phyloP scores from a whole-genome alignment of 345 rosid species.

The Laguncularia racemosa region DNA sequence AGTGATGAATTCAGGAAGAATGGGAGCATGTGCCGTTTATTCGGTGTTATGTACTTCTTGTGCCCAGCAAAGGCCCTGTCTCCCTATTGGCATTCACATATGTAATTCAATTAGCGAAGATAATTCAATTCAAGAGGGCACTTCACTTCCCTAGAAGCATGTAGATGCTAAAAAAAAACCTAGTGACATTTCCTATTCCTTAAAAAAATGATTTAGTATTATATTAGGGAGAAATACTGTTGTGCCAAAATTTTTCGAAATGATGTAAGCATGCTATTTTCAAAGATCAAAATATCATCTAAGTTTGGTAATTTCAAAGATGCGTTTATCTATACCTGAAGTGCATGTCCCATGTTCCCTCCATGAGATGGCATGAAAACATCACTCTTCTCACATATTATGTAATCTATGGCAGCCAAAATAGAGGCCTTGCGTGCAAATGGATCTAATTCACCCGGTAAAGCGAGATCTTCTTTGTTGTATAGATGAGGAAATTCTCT shows the following conservation, averaged over 20 bases:
- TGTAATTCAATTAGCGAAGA: background rate
- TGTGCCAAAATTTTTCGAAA: too few species aligned
- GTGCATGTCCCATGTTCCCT: conserved; percentile 94
- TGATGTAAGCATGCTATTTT: too few species aligned
- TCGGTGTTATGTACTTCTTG: conserved; percentile 83
- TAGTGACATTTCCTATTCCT: too few species aligned
- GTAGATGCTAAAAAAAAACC: background rate
- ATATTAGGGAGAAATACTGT: too few species aligned
- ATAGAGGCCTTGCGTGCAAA: conserved; percentile 65
- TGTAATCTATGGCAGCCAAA: conserved; percentile 86
- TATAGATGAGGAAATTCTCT: conserved; percentile 63
- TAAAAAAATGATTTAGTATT: too few species aligned
- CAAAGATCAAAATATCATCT: background rate
- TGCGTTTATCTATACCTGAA: conserved; percentile 45
- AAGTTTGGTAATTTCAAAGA: background rate
- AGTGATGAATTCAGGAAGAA: conserved; percentile 61
- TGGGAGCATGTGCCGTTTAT: conserved; percentile 88
- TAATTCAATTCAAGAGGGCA: background rate
- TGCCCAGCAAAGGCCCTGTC: conserved; percentile 80
- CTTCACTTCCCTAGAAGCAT: background rate
- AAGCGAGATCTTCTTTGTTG: conserved; percentile 76
- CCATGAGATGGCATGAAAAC: conserved; percentile 99
- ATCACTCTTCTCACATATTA: conserved; percentile 74
- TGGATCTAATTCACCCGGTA: conserved; percentile 69
- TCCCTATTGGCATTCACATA: conserved; percentile 41